phyloP scores from a whole-genome alignment of 169 alveolate species.

The Babesia bigemina region DNA sequence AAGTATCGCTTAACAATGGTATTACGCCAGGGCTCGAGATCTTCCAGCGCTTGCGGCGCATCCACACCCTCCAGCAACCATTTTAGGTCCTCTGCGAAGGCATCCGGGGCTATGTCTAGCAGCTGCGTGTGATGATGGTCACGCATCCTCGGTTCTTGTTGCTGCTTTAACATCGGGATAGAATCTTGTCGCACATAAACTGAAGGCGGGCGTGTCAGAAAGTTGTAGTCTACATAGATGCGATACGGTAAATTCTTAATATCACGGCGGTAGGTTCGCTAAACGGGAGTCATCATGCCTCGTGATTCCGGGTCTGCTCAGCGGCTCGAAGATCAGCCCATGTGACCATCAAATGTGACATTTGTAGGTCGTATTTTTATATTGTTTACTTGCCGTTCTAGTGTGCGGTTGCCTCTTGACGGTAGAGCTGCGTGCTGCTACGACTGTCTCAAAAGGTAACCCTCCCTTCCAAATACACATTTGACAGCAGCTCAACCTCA shows the following conservation, averaged over 20 bases:
- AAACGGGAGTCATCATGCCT: too few relatives aligned
- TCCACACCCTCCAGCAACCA: constrained; percentile 51
- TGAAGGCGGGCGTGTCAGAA: neutral
- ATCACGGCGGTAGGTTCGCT: neutral
- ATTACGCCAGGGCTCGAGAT: constrained; percentile 49
- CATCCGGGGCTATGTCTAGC: constrained; percentile 20
- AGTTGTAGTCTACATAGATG: neutral
- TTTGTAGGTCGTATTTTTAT: too few relatives aligned
- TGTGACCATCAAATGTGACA: too few relatives aligned
- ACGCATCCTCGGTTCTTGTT: neutral
- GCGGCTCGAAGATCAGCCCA: too few relatives aligned
- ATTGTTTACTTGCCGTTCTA: neutral
- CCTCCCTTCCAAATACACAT: too few relatives aligned
- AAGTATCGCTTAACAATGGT: constrained; percentile 4
- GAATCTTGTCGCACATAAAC: too few relatives aligned
- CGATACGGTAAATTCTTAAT: neutral
- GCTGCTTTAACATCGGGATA: too few relatives aligned
- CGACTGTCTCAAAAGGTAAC: neutral
- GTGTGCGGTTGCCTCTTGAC: neutral
- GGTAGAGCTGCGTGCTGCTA: neutral
- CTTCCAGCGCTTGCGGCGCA: constrained; percentile 22
- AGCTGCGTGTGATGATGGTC: constrained; percentile 18
- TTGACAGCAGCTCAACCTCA: too few relatives aligned
- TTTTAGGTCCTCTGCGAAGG: constrained; percentile 37
- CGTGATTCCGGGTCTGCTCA: too few relatives aligned